Percentiles rank a stretch among this genome's conserved stretches.
phyloP scores from a whole-genome alignment of 495 filamentous ascomycete genomes.

The Aspergillus sparsus region DNA sequence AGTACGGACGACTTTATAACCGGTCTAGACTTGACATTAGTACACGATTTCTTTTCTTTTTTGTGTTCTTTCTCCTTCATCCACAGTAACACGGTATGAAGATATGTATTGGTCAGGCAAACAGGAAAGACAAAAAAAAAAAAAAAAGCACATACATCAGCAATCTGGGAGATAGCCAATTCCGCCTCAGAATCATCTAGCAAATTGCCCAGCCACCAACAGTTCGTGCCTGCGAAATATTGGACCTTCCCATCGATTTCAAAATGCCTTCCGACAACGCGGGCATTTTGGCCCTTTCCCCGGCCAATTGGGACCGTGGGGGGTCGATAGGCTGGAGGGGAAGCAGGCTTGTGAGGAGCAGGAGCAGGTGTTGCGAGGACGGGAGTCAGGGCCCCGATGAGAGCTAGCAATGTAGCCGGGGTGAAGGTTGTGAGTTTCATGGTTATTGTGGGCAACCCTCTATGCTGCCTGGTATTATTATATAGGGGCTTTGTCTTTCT shows the following conservation, averaged over 20 bases:
- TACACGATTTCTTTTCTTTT: slow-evolving; percentile 14
- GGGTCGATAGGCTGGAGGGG: not conserved
- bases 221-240: slow-evolving; percentile 70
- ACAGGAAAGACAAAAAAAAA: not conserved
- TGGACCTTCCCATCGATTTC: slow-evolving; percentile 60
- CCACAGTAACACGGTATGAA: no score
- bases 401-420: not conserved
- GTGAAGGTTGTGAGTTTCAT: not conserved
- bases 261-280: slow-evolving; percentile 54
- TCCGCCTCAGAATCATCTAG: slow-evolving; percentile 62
- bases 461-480: not conserved
- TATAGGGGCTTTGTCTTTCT: not conserved
- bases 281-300: not conserved
- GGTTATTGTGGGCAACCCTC: not conserved
- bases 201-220: slow-evolving; percentile 72
- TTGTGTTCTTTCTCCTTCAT: no score
- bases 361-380: not conserved
- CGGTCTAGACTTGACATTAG: slow-evolving; percentile 44
- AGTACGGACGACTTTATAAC: slow-evolving; percentile 65
- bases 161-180: slow-evolving; percentile 37
- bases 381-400: not conserved
- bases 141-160: slow-evolving; percentile 1
- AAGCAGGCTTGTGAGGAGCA: not conserved
- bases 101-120: no score
- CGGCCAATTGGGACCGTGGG: slow-evolving; percentile 8